Evolutionary conservation across 495 filamentous ascomycete genomes (phyloP).

Genomic region (Delitschia confertaspora): DNA sequence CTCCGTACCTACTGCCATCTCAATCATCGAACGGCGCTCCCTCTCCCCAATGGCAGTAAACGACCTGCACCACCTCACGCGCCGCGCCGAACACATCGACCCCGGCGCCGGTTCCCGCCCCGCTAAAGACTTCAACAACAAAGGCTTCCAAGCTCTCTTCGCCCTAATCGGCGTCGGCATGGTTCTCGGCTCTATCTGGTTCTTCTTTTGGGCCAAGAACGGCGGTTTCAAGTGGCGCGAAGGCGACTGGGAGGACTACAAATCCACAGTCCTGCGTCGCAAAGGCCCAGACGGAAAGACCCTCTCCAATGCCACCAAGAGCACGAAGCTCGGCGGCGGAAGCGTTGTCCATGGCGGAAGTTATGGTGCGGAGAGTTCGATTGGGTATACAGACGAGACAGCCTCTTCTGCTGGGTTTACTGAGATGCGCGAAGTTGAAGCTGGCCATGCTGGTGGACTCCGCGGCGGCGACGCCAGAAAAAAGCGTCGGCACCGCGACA

Average conservation of each 20-base stretch:
- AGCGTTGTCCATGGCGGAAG: constrained; percentile 48
- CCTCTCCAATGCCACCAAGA: constrained; percentile 67
- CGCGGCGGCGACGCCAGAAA: constrained; percentile 19
- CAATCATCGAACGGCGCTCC: constrained; percentile 3
- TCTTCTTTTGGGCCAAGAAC: constrained; percentile 97
- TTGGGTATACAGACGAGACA: constrained; percentile 43
- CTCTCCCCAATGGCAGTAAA: constrained; percentile 21
- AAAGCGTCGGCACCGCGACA: constrained; percentile 11
- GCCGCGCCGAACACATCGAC: constrained; percentile 26
- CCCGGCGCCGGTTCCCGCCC: constrained; percentile 46
- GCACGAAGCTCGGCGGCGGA: constrained; percentile 70
- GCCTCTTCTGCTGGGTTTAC: constrained; percentile 17
- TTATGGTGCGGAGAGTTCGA: constrained; percentile 18
- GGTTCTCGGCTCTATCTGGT: constrained; percentile 75
- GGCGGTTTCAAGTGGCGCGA: constrained; percentile 82
- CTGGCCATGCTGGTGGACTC: constrained; percentile 15
- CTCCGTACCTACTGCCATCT: not conserved
- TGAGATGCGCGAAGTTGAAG: constrained; percentile 23
- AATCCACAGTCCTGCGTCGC: constrained; percentile 86
- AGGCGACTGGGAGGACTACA: constrained; percentile 96
- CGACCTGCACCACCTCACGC: constrained; percentile 15
- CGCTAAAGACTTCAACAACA: constrained; percentile 71
- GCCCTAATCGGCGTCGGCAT: constrained; percentile 72
- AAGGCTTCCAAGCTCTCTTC: constrained; percentile 73
- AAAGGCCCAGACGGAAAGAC: constrained; percentile 82